A percentile compares a stretch with the other conserved stretches of the same genome.
Conservation (phyloP, 2,329 filamentous ascomycete species). For the Cadophora gregata region DNA sequence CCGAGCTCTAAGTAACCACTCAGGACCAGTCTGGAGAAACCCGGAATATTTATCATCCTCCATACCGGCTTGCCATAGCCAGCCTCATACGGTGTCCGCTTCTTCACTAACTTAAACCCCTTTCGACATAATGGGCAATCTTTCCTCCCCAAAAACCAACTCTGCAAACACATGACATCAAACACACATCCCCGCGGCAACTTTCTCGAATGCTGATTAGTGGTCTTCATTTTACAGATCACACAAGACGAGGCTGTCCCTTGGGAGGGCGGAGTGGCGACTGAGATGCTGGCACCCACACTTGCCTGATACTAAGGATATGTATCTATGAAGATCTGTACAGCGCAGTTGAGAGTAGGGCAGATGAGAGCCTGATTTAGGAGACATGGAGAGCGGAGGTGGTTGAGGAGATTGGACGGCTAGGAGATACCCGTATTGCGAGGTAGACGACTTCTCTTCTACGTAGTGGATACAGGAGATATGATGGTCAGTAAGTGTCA, state of each 20-base stretch:
- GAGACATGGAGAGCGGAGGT: neutral
- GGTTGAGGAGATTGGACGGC: neutral
- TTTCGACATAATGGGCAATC: constrained; percentile 12
- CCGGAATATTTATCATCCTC: constrained; percentile 3
- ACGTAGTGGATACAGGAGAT: neutral
- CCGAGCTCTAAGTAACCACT: neutral
- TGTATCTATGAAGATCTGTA: constrained; percentile 8
- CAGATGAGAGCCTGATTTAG: neutral
- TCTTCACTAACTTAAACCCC: constrained; percentile 5
- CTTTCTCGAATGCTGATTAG: neutral
- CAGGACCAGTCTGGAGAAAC: neutral
- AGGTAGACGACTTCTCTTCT: neutral
- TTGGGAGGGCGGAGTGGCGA: neutral
- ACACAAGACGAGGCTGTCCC: neutral
- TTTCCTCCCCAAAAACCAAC: neutral
- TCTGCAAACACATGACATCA: constrained; percentile 8
- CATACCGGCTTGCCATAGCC: neutral
- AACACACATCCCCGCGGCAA: constrained; percentile 7
- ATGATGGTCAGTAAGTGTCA: constrained; percentile 10
- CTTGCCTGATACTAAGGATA: neutral
- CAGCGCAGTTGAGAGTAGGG: neutral
- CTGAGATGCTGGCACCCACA: neutral
- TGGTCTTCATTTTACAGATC: neutral
- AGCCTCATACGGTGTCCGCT: neutral
- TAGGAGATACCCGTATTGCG: neutral